Conservation (phyloP, 148 eudicot genomes). For the Drosera capensis region DNA sequence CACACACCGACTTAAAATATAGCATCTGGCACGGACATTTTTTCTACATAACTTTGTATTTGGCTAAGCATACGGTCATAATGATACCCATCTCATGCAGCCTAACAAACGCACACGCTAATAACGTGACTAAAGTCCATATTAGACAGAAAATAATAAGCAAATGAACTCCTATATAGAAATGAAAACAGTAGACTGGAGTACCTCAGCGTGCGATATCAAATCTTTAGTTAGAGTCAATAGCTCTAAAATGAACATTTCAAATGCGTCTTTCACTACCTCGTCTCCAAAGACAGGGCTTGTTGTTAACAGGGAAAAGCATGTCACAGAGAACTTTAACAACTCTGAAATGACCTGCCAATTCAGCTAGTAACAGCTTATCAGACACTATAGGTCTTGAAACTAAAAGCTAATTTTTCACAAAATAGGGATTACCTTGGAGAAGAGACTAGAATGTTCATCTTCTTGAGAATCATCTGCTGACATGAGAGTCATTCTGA, state of each 20-base stretch:
- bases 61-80: too few species aligned
- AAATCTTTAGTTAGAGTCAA: slow-evolving; percentile 45
- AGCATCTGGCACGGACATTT: too few species aligned
- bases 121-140: too few species aligned
- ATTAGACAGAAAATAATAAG: too few species aligned
- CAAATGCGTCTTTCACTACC: slow-evolving; percentile 29
- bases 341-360: slow-evolving; percentile 62
- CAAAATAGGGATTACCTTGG: slow-evolving; percentile 37
- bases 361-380: too few species aligned
- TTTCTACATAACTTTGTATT: too few species aligned
- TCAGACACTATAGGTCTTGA: not conserved
- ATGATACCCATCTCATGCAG: too few species aligned
- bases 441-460: slow-evolving; percentile 51
- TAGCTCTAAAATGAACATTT: slow-evolving; percentile 43
- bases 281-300: slow-evolving; percentile 32
- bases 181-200: not conserved
- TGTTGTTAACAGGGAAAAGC: slow-evolving; percentile 46
- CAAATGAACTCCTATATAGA: not conserved
- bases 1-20: too few species aligned
- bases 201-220: slow-evolving; percentile 57
- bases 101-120: too few species aligned
- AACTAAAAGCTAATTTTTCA: not conserved
- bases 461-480: slow-evolving; percentile 73
- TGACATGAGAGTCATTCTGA: slow-evolving; percentile 77
- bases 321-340: slow-evolving; percentile 45